phyloP scores from a whole-genome alignment of 2,329 filamentous ascomycete species.

The Trichoderma sp. region DNA sequence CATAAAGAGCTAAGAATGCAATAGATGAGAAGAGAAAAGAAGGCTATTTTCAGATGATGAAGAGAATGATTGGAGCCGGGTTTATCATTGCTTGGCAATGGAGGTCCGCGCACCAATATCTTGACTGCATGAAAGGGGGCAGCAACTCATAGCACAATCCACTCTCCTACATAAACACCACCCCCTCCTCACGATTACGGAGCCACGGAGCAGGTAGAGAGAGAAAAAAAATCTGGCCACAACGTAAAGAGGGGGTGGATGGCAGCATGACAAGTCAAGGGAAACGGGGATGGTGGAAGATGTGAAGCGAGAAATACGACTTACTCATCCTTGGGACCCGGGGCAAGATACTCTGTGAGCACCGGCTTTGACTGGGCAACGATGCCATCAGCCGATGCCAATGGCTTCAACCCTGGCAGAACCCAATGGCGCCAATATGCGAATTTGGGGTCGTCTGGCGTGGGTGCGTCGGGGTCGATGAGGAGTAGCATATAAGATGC shows the following conservation, averaged over 20 bases:
- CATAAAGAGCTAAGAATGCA: not conserved
- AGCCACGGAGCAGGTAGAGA: not conserved
- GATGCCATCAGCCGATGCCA: slow-evolving; percentile 32
- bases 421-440: slow-evolving; percentile 61
- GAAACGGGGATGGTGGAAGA: not conserved
- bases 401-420: slow-evolving; percentile 46
- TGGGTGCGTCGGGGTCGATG: slow-evolving; percentile 59
- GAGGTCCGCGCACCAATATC: not conserved
- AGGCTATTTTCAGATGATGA: not conserved
- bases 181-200: slow-evolving; percentile 5
- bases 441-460: slow-evolving; percentile 58
- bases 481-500: slow-evolving; percentile 53
- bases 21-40: not conserved
- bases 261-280: not conserved
- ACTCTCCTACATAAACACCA: slow-evolving; percentile 21
- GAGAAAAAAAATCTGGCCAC: not conserved
- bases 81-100: not conserved
- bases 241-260: not conserved
- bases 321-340: slow-evolving; percentile 52
- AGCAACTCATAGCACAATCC: not conserved
- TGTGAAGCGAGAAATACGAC: slow-evolving; percentile 30
- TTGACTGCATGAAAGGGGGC: slow-evolving; percentile 18
- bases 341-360: slow-evolving; percentile 50
- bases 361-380: slow-evolving; percentile 40
- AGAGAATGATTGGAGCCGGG: slow-evolving; percentile 8